Evolutionary conservation across 495 filamentous ascomycete species (phyloP), one percentile per base, ranked within the genome.

Genomic region (Filosporella fistucella): DNA sequence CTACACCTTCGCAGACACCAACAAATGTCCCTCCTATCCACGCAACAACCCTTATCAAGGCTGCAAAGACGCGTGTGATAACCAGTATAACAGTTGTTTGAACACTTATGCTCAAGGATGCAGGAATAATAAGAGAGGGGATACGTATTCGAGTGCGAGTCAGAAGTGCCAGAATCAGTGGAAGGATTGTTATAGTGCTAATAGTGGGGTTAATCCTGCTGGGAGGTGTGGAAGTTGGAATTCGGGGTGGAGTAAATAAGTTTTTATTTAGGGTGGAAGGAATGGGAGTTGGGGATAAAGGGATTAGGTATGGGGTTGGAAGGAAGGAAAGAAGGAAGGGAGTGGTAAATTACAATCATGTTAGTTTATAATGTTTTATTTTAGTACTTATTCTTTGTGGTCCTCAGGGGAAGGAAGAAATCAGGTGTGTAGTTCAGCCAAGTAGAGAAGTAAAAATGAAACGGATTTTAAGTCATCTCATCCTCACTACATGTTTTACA

Each of bases 61-160:
- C 32, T 76, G 73, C 56, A 43, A 59, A 35, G 69, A 71, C 50
- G 71, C 73, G 28, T 76, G 73, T 59, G 63, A 70, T 56, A 60
- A 59, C 44, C 73, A 76, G 62, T 72, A 63, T 51, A 57, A 69
- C 16, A 63, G 66, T 35, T 76, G 71, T 51, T 50, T 65, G 26
- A 48, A 58, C 24, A 65, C 64, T 21, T 76, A 75, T 52, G 68
- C 65, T 37, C 37, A 69, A 54, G 61, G 68, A 0, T 75, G 73
- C 64, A 47, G 47, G 13, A 54, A 55, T 24, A 52, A 43, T 35
- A 50, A 45, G 40, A 40, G 53, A 11, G 35, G 36, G 0, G 62
- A 66, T 23, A 61, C 45, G 21, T 60, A 57, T 22, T 42, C 22
- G 12, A 58, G 42, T 12, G 71, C 71, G 7, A 55, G 34, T 28